Conservation (phyloP, 208 protist genomes). For the Wallacemonas sp. region DNA sequence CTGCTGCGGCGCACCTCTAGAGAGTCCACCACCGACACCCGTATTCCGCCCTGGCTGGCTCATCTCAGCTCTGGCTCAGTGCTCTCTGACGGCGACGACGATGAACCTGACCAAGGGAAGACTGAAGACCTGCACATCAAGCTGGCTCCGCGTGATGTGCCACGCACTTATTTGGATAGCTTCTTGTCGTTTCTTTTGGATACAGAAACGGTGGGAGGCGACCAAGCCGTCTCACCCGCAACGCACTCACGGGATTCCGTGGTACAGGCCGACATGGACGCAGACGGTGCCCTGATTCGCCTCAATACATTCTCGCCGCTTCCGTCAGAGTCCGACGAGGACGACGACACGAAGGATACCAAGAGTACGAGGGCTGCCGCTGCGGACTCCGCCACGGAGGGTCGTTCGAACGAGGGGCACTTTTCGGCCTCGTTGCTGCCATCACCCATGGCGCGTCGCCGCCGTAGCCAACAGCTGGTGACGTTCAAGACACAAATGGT, state of each 20-base stretch:
- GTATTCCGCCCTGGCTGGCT: constrained; percentile 2
- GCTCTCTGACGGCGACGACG: constrained; percentile 11
- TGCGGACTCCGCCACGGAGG: too few species aligned
- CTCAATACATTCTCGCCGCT: not conserved
- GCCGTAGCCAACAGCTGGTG: constrained; percentile 9
- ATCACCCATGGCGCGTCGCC: not conserved
- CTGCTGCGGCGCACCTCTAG: not conserved
- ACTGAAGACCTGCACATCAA: not conserved
- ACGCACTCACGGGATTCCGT: not conserved
- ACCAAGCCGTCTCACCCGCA: too few species aligned
- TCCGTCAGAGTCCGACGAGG: not conserved
- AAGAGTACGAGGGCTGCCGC: not conserved
- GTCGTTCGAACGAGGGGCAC: too few species aligned
- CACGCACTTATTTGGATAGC: not conserved
- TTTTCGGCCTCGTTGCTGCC: too few species aligned
- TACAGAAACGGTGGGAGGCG: not conserved
- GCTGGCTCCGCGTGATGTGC: not conserved
- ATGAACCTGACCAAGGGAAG: not conserved
- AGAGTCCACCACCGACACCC: not conserved
- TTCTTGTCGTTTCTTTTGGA: constrained; percentile 1
- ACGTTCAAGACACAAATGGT: constrained; percentile 24
- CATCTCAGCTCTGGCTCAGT: not conserved
- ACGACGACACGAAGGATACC: not conserved
- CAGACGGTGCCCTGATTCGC: not conserved
- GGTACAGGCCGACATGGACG: not conserved